These are phyloP conservation scores for Saccharomycopsis crataegensis DNA, from an alignment of 1,139 yeast species.

Conservation along the genomic window DNA sequence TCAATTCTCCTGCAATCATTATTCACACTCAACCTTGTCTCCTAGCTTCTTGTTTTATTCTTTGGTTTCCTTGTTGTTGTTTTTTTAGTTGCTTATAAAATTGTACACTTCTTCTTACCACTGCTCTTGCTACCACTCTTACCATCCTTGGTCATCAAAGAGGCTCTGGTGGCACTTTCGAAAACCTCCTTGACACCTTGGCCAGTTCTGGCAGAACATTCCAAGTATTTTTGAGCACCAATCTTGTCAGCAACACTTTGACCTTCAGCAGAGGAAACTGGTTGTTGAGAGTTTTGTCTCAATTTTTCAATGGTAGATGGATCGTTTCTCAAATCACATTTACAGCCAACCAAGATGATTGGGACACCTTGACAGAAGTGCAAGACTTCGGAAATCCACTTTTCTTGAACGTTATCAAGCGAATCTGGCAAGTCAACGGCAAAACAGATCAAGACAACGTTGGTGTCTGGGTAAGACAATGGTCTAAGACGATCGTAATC, in stretches of 20 bases:
- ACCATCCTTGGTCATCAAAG: conserved; percentile 30
- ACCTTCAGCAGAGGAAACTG: conserved; percentile 76
- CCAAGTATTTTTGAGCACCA: conserved; percentile 82
- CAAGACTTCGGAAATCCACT: conserved; percentile 92
- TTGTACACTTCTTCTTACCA: conserved; percentile 30
- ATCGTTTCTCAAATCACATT: conserved; percentile 84
- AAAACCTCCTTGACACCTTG: conserved; percentile 90
- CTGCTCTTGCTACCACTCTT: conserved; percentile 26
- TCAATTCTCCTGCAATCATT: no score
- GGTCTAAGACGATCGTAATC: conserved; percentile 96
- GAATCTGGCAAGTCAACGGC: conserved; percentile 91
- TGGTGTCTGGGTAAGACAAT: conserved; percentile 87
- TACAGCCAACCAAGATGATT: conserved; percentile 88
- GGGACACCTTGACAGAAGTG: conserved; percentile 97
- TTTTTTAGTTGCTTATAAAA: conserved; percentile 27
- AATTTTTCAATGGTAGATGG: conserved; percentile 69
- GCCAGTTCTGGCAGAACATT: conserved; percentile 92
- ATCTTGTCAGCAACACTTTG: conserved; percentile 81
- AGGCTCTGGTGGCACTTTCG: conserved; percentile 80
- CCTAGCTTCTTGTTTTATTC: no score
- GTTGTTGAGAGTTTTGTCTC: conserved; percentile 68
- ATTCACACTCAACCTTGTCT: no score
- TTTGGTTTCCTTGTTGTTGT: no score
- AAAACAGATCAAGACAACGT: conserved; percentile 88
- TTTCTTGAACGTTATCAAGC: conserved; percentile 88